Conservation (phyloP, 192 early-diverging fungal genomes). For the Podila epicladia region DNA sequence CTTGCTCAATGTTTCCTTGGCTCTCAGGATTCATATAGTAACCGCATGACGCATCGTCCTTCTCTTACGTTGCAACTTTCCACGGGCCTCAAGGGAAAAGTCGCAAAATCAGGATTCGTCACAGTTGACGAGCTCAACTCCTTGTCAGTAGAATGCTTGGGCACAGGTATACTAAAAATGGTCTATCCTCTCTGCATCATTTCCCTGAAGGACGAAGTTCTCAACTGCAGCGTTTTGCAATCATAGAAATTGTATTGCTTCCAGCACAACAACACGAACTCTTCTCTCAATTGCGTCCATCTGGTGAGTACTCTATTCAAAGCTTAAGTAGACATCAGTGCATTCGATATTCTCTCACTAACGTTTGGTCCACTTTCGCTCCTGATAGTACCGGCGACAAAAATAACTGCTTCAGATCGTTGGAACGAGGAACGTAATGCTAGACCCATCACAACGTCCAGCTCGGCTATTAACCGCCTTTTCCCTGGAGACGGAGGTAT, state of each 20-base stretch:
- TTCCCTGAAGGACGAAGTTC: too few species aligned
- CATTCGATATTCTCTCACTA: too few species aligned
- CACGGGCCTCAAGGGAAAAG: conserved; percentile 13
- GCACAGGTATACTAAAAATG: neutral
- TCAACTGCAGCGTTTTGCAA: too few species aligned
- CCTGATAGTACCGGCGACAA: neutral
- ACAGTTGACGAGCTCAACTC: conserved; percentile 29
- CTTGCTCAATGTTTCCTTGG: neutral
- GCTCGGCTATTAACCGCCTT: conserved; percentile 22
- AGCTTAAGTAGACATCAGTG: neutral
- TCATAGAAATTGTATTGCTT: conserved; percentile 24
- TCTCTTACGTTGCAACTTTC: conserved; percentile 34
- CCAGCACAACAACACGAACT: conserved; percentile 16
- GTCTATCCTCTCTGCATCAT: neutral
- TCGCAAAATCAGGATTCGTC: conserved; percentile 24
- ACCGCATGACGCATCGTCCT: conserved; percentile 13
- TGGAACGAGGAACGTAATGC: conserved; percentile 21
- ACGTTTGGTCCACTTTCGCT: neutral
- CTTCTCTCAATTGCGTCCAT: conserved; percentile 5
- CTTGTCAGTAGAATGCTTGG: conserved; percentile 9
- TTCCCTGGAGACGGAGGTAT: conserved; percentile 22
- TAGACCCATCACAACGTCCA: conserved; percentile 31
- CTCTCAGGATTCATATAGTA: neutral
- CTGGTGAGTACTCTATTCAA: conserved; percentile 7
- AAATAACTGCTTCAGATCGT: conserved; percentile 13